Conservation (phyloP, 2,329 filamentous ascomycete genomes). For the Penicillium fuscoglaucum region DNA sequence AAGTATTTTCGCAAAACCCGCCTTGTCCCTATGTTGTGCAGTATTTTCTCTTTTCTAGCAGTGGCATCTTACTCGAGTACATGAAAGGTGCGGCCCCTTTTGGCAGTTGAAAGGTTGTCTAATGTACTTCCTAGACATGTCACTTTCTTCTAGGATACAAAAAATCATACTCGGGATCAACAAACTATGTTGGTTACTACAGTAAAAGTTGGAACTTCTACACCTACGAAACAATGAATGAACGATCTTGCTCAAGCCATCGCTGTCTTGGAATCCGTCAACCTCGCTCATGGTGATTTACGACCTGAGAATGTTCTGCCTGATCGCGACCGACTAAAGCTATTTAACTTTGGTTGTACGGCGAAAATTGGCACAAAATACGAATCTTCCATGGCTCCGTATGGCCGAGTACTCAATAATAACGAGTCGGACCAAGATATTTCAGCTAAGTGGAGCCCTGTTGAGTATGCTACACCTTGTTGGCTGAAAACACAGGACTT, state of each 20-base stretch:
- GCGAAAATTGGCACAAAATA: conserved; percentile 28
- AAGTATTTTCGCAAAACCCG: conserved; percentile 21
- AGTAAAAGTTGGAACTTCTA: conserved; percentile 32
- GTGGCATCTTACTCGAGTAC: conserved; percentile 34
- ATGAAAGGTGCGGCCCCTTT: conserved; percentile 26
- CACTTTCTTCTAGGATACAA: conserved; percentile 27
- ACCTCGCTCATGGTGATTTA: conserved; percentile 35
- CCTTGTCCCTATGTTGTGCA: conserved; percentile 28
- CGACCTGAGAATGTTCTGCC: conserved; percentile 35
- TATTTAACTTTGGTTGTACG: conserved; percentile 33
- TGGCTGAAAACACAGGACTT: too few species aligned
- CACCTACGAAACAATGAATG: conserved; percentile 33
- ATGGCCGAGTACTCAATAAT: conserved; percentile 28
- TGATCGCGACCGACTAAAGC: conserved; percentile 30
- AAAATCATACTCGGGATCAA: conserved; percentile 24
- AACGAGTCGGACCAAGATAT: not conserved
- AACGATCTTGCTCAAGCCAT: conserved; percentile 34
- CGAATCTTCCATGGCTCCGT: conserved; percentile 28
- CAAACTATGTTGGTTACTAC: conserved; percentile 25
- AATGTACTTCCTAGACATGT: conserved; percentile 20
- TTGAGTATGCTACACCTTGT: too few species aligned
- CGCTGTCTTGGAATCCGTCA: conserved; percentile 36
- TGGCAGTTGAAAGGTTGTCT: conserved; percentile 1
- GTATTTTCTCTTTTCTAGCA: conserved; percentile 23
- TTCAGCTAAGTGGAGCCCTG: too few species aligned